These are phyloP conservation scores for Aegilops tauschii DNA, from an alignment of 176 grass and related monocot species.

Conservation along the genomic window DNA sequence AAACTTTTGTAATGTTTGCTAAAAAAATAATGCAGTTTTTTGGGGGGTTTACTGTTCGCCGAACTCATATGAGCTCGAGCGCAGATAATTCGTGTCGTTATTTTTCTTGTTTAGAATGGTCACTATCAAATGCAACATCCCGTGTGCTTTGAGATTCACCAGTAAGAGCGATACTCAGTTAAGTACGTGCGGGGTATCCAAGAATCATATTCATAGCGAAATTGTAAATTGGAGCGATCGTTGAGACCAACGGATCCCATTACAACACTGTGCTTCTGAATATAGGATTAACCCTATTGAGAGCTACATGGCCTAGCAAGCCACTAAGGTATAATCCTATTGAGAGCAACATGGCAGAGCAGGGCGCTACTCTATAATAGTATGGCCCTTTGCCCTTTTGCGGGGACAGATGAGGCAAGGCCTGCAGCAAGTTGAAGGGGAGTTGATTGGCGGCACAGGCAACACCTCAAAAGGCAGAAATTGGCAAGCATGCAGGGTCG, in stretches of 20 bases:
- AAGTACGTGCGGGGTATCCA: background rate
- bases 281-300: slow-evolving; percentile 1
- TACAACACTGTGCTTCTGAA: background rate
- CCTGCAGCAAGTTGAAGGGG: slow-evolving; percentile 19
- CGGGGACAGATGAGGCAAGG: background rate
- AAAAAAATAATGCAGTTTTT: too few relatives aligned
- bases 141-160: background rate
- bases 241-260: background rate
- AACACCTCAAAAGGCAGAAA: slow-evolving; percentile 38
- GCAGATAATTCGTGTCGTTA: background rate
- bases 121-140: background rate
- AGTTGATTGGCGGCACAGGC: slow-evolving; percentile 26
- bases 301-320: background rate
- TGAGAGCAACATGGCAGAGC: background rate
- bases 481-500: slow-evolving; percentile 18
- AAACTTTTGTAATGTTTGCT: too few relatives aligned
- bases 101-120: background rate
- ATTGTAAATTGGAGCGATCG: background rate
- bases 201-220: background rate
- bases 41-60: too few relatives aligned
- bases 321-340: background rate
- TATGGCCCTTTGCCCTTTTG: background rate
- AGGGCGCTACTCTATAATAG: slow-evolving; percentile 8
- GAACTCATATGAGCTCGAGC: too few relatives aligned
- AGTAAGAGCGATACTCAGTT: too few relatives aligned